Percentiles rank a stretch among this genome's conserved stretches.
These are phyloP conservation scores for Syncephalastrum contaminatum DNA, from an alignment of 371 early-diverging fungal genomes.

Conservation along the genomic window DNA sequence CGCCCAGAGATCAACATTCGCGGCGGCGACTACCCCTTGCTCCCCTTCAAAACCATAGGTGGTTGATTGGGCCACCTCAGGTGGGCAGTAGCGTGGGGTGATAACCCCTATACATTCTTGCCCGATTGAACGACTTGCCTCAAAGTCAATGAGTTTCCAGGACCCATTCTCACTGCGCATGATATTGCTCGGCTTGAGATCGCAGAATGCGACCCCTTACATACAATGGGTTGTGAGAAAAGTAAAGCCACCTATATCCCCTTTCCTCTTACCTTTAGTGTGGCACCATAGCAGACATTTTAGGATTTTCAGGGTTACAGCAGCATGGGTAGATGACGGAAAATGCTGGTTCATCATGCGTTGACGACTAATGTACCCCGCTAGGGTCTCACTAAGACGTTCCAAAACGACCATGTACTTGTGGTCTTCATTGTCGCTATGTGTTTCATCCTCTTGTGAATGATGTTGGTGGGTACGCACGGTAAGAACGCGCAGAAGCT, in stretches of 20 bases:
- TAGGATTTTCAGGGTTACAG: constrained; percentile 1
- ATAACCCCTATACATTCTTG: constrained; percentile 28
- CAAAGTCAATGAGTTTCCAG: constrained; percentile 48
- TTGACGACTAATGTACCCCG: constrained; percentile 12
- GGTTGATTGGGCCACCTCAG: constrained; percentile 49
- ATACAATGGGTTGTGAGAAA: constrained; percentile 13
- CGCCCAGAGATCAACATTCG: constrained; percentile 49
- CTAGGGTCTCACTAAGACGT: constrained; percentile 37
- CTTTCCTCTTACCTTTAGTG: constrained; percentile 15
- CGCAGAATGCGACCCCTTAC: constrained; percentile 27
- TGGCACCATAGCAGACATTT: constrained; percentile 42
- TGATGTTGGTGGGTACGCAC: constrained; percentile 20
- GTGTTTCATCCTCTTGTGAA: neutral
- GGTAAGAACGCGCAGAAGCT: constrained; percentile 45
- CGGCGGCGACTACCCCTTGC: constrained; percentile 47
- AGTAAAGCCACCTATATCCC: constrained; percentile 5
- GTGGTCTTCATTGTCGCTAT: constrained; percentile 18
- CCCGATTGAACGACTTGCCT: constrained; percentile 42
- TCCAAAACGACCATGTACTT: constrained; percentile 44
- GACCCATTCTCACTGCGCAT: constrained; percentile 23
- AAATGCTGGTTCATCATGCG: neutral
- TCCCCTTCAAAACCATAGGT: constrained; percentile 50
- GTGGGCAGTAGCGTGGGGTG: constrained; percentile 31
- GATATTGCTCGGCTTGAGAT: constrained; percentile 37
- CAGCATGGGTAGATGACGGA: too few species aligned